Conservation (phyloP, 169 alveolate genomes). For the Plasmodium vinckei region DNA sequence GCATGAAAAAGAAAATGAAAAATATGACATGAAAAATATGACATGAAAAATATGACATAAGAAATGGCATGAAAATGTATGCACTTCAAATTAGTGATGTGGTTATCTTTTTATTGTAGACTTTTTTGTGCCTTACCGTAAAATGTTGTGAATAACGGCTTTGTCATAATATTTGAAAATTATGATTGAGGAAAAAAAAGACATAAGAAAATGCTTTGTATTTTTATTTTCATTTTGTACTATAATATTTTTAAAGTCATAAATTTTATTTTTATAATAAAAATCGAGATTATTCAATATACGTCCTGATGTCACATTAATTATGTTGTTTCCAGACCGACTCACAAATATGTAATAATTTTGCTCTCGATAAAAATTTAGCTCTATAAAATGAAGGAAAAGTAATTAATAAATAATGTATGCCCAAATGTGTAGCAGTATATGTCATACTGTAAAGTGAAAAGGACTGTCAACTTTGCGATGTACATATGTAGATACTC, state of each 20-base stretch:
- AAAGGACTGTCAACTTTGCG: too few species aligned
- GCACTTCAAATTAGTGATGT: too few species aligned
- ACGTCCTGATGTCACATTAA: conserved; percentile 49
- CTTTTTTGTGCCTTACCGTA: conserved; percentile 32
- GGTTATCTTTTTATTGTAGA: too few species aligned
- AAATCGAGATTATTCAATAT: conserved; percentile 49
- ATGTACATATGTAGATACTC: too few species aligned
- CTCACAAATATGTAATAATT: conserved; percentile 65
- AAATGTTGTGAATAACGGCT: conserved; percentile 37
- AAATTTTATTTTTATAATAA: conserved; percentile 36
- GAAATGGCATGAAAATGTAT: neutral
- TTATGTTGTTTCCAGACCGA: conserved; percentile 24
- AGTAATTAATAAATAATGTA: neutral
- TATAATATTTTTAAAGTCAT: conserved; percentile 38
- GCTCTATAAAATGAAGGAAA: conserved; percentile 5
- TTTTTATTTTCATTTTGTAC: conserved; percentile 23
- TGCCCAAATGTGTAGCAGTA: too few species aligned
- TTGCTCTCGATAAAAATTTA: conserved; percentile 11
- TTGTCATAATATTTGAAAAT: conserved; percentile 71
- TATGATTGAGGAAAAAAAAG: conserved; percentile 50
- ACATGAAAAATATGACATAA: neutral
- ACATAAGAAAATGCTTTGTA: conserved; percentile 39
- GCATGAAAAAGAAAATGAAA: neutral
- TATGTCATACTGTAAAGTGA: too few species aligned
- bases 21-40: neutral